Conservation (phyloP, 306 rosid species). For the Alnus rubra region DNA sequence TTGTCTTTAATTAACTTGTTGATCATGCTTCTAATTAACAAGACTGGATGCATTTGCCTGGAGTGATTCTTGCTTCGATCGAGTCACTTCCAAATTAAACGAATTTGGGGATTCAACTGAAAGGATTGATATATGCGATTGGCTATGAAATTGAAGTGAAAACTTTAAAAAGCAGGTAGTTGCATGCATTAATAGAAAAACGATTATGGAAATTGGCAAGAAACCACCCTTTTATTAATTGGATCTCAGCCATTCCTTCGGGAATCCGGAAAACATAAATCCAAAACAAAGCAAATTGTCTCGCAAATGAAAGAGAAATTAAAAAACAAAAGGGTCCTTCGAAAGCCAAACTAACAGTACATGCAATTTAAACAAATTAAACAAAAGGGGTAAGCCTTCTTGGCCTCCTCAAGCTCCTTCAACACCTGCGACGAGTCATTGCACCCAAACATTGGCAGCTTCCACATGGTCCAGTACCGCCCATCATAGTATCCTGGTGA, state of each 20-base stretch:
- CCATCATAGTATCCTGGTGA: constrained; percentile 94
- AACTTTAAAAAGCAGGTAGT: too few relatives aligned
- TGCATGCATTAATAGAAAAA: too few relatives aligned
- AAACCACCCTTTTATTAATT: constrained; percentile 32
- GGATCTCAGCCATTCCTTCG: constrained; percentile 41
- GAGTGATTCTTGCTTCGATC: too few relatives aligned
- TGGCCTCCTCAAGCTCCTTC: constrained; percentile 48
- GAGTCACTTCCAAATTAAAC: too few relatives aligned
- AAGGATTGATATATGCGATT: too few relatives aligned
- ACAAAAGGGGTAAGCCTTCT: constrained; percentile 54
- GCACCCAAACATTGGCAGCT: constrained; percentile 87
- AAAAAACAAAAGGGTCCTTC: not conserved
- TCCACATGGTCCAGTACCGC: constrained; percentile 93
- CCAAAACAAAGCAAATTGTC: constrained; percentile 31
- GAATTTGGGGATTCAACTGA: too few relatives aligned
- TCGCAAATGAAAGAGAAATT: constrained; percentile 5
- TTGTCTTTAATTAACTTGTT: not conserved
- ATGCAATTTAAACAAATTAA: not conserved
- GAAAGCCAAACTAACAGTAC: not conserved
- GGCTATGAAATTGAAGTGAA: too few relatives aligned
- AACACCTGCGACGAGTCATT: constrained; percentile 56
- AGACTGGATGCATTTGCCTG: too few relatives aligned
- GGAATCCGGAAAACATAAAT: constrained; percentile 35
- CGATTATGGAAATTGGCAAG: not conserved
- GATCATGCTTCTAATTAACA: too few relatives aligned